phyloP scores from a whole-genome alignment of 805 yeast genomes.

The Pichia cabralensis region DNA sequence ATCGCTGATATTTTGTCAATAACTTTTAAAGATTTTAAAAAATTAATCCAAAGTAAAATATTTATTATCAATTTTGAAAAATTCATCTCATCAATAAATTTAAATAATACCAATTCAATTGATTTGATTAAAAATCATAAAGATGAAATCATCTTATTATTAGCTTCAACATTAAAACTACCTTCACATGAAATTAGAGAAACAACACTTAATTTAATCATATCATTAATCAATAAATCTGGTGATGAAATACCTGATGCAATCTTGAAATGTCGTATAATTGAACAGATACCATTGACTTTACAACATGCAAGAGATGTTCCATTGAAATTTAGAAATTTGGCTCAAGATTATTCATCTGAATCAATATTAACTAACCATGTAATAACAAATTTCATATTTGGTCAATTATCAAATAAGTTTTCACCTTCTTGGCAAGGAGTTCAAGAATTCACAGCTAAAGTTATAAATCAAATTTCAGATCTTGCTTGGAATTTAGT shows the following conservation, averaged over 20 bases:
- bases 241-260: conserved; percentile 17
- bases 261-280: conserved; percentile 35
- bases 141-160: conserved; percentile 13
- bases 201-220: conserved; percentile 31
- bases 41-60: conserved; percentile 23
- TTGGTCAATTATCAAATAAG: conserved; percentile 64
- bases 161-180: conserved; percentile 30
- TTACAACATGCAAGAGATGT: conserved; percentile 66
- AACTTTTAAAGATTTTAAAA: conserved; percentile 18
- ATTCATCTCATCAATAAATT: conserved; percentile 13
- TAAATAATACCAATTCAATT: conserved; percentile 1
- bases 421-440: conserved; percentile 86
- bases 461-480: conserved; percentile 32
- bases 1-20: conserved; percentile 11
- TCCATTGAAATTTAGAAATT: conserved; percentile 52
- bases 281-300: conserved; percentile 69
- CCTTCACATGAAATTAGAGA: conserved; percentile 44
- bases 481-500: conserved; percentile 48
- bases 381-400: conserved; percentile 37
- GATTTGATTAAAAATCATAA: conserved; percentile 6
- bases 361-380: conserved; percentile 18
- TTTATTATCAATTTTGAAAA: conserved; percentile 29
- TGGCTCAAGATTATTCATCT: conserved; percentile 36
- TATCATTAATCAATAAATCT: conserved; percentile 30
- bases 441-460: conserved; percentile 49